Percentiles rank a stretch among this genome's conserved stretches.
Conservation (phyloP, 306 rosid genomes). For the Acacia confusa region DNA sequence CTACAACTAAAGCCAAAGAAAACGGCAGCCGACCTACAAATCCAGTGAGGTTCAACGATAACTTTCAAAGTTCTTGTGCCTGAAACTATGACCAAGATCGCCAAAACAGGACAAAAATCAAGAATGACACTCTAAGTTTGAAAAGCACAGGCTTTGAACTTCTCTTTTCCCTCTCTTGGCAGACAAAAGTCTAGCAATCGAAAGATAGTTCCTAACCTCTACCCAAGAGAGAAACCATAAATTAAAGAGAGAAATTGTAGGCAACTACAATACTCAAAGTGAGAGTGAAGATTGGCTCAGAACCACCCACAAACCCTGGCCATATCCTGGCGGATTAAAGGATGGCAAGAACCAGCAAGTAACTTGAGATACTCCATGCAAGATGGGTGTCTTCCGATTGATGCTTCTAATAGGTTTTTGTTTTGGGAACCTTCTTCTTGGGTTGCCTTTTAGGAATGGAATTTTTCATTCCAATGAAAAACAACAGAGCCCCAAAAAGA, state of each 20-base stretch:
- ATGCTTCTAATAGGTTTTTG: slow-evolving; percentile 47
- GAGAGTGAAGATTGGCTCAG: slow-evolving; percentile 18
- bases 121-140: slow-evolving; percentile 24
- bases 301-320: slow-evolving; percentile 27
- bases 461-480: slow-evolving; percentile 72
- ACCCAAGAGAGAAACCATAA: slow-evolving; percentile 16
- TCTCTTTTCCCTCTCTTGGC: slow-evolving; percentile 7
- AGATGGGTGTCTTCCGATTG: slow-evolving; percentile 6
- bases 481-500: slow-evolving; percentile 63
- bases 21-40: background rate
- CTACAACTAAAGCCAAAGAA: background rate
- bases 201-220: slow-evolving; percentile 35
- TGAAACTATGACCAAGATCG: slow-evolving; percentile 17
- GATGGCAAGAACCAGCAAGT: slow-evolving; percentile 29
- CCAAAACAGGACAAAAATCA: slow-evolving; percentile 16
- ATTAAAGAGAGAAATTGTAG: slow-evolving; percentile 14
- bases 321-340: slow-evolving; percentile 24
- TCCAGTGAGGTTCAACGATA: slow-evolving; percentile 7
- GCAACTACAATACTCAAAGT: slow-evolving; percentile 18
- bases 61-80: slow-evolving; percentile 19
- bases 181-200: slow-evolving; percentile 21
- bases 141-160: slow-evolving; percentile 15
- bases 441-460: slow-evolving; percentile 50
- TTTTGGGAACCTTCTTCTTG: slow-evolving; percentile 61
- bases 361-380: slow-evolving; percentile 20